Base-by-base conservation (phyloP, 169 alveolate genomes). In the Condylostoma magnum region DNA sequence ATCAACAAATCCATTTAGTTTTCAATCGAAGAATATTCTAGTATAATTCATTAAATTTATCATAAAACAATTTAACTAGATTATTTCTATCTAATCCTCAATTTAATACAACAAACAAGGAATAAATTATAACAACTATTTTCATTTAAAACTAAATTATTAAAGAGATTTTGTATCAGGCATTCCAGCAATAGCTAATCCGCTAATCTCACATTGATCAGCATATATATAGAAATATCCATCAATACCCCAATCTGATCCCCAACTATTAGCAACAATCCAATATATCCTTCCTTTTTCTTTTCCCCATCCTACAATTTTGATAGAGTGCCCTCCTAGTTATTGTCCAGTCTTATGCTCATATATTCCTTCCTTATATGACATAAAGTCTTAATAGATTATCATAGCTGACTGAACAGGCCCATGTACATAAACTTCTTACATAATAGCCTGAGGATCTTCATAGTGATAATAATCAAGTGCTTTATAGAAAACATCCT, bases 271-370 rank as follows among this genome's bases (percentile, higher is more conserved):
- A 43, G 82, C 84, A 36, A 53, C 18, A 20, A 86, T 46, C 93
- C 94, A 87, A 83, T 89, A 89, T 44, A 75, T 53, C 25, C 72
- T 67, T 18, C 76, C 75, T 4, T 46, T 47, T 65, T 83, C 87
- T 18, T 58, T 76, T 22, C 92, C 97, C 91, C 90, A 93, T 48
- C 96, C 96, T 30, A 89, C 56, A 27, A 93, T 84, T 67, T 93
- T 90, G 36, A 93, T 82, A 22, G 97, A 88, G 71, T 89, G 95
- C 10, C 91, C 92, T 8, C 96, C 97, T 18, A 77, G 43, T n/a
- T 36, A 33, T 6, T 30, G 4, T 22, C 95, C 95, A 6, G 80
- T 48, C 34, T 84, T 85, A 68, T 89, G 89, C 37, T 82, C 77
- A 79, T 90, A 93, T 54, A 93, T 82, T 25, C 97, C 97, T 12